These are phyloP conservation scores for Arabidopsis hybrid DNA, from an alignment of 441 rosid genomes.

Conservation along the genomic window DNA sequence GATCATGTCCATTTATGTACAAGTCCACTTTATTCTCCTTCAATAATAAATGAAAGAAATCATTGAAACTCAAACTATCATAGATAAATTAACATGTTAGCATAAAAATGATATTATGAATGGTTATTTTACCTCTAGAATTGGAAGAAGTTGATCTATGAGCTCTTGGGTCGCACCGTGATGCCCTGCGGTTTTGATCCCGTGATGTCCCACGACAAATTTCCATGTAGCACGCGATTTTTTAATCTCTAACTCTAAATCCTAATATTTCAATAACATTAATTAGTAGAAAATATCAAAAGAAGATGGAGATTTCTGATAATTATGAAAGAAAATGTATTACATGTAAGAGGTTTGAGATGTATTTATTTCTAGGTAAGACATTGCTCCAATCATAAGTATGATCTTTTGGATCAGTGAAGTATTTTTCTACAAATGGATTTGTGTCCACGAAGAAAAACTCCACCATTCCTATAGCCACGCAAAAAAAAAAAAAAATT, in stretches of 20 bases:
- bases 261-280: slow-evolving; percentile 42
- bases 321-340: background rate
- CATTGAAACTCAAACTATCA: background rate
- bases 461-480: slow-evolving; percentile 58
- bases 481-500: background rate
- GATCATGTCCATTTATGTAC: slow-evolving; percentile 69
- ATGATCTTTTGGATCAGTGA: slow-evolving; percentile 52
- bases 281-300: background rate
- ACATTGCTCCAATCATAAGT: slow-evolving; percentile 80
- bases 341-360: slow-evolving; percentile 60
- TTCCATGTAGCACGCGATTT: slow-evolving; percentile 75
- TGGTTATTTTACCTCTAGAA: slow-evolving; percentile 61
- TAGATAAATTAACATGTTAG: background rate
- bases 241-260: slow-evolving; percentile 58
- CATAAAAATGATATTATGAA: background rate
- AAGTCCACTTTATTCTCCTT: slow-evolving; percentile 61
- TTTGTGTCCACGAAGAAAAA: slow-evolving; percentile 84
- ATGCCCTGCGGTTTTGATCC: slow-evolving; percentile 71
- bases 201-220: slow-evolving; percentile 87
- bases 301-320: slow-evolving; percentile 1
- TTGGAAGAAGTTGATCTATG: slow-evolving; percentile 62
- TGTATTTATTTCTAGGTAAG: slow-evolving; percentile 57
- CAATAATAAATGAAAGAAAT: background rate
- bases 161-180: slow-evolving; percentile 78
- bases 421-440: slow-evolving; percentile 75